Evolutionary conservation across 371 early-diverging fungal genomes (phyloP), one percentile per base, ranked within the genome.

Genomic region (Saksenaea oblongispora): DNA sequence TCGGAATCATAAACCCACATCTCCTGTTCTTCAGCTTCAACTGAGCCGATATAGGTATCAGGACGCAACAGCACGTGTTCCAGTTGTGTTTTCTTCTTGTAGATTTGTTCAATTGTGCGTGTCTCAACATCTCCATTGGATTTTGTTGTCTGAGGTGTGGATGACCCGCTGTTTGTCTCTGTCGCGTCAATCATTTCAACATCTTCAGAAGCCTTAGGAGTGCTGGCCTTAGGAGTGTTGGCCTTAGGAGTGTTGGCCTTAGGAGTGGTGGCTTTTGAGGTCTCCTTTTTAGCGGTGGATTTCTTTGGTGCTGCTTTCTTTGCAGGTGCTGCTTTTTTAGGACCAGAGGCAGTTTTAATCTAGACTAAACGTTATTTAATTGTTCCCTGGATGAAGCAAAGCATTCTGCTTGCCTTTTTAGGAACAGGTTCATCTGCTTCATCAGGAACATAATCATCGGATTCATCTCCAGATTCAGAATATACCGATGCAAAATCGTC

Each of bases 11-110:
- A 91, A 1, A 98, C 85, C 95, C 98, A 99, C 88, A 99, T 90
- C 39, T 85, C 78, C 55, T 89, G 87, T 26, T 88, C 86, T 56
- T 91, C 91, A 41, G 87, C 80, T 77, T 99, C 99, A 28, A 93
- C 89, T 0, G 99, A 96, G 5, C 99, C 99, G 73, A 99, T 98
- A 76, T 99, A 99, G 2, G 99, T 98, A 74, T 99, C 99, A 0
- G 99, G 99, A 37, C 99, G 91, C 37, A 99, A 82, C 41, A 99
- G 78, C 55, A 99, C 98, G 71, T 99, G 99, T 78, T 99, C 99
- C 17, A 99, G 77, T 54, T 97, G 99, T 4, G 98, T 93, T 74
- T 98, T 99, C 73, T 98, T 99, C 71, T 99, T 98, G 74, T 99
- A 99, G 31, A 93, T 96, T 68, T 99, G 93, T 74, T 98, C 98